Percentiles rank a stretch among this genome's conserved stretches.
Conservation (phyloP, 306 rosid genomes). For the Erythrophleum fordii region DNA sequence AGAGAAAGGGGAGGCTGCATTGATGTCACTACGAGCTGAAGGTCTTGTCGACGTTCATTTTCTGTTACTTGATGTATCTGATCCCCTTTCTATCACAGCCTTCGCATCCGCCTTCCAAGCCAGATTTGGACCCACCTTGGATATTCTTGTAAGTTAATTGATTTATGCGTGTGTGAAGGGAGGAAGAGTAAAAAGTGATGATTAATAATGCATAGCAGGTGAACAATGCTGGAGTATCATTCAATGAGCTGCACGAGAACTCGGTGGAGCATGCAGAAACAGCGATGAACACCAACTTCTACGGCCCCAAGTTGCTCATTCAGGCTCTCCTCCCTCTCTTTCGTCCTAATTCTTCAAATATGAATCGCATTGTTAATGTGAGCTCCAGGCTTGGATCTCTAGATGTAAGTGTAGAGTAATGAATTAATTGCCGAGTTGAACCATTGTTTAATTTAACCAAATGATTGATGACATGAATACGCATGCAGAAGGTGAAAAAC, state of each 20-base stretch:
- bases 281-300: constrained; percentile 73
- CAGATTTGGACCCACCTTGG: constrained; percentile 62
- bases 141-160: constrained; percentile 66
- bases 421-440: background rate
- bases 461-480: background rate
- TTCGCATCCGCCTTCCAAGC: constrained; percentile 61
- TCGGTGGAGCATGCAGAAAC: constrained; percentile 71
- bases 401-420: constrained; percentile 40
- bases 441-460: too few species aligned
- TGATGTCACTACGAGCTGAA: constrained; percentile 48
- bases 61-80: constrained; percentile 65
- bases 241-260: constrained; percentile 65
- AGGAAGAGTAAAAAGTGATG: background rate
- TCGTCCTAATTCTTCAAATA: constrained; percentile 54
- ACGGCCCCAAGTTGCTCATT: constrained; percentile 69
- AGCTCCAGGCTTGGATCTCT: constrained; percentile 91
- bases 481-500: constrained; percentile 62
- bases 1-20: constrained; percentile 61
- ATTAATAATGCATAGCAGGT: constrained; percentile 48
- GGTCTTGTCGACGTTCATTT: constrained; percentile 54
- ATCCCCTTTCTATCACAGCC: constrained; percentile 60
- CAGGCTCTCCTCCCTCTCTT: constrained; percentile 70
- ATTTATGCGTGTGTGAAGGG: background rate
- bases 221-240: constrained; percentile 85
- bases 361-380: constrained; percentile 68